A percentile compares a stretch with the other conserved stretches of the same genome.
Conservation (phyloP, 345 rosid species). For the Populus ilicifolia region DNA sequence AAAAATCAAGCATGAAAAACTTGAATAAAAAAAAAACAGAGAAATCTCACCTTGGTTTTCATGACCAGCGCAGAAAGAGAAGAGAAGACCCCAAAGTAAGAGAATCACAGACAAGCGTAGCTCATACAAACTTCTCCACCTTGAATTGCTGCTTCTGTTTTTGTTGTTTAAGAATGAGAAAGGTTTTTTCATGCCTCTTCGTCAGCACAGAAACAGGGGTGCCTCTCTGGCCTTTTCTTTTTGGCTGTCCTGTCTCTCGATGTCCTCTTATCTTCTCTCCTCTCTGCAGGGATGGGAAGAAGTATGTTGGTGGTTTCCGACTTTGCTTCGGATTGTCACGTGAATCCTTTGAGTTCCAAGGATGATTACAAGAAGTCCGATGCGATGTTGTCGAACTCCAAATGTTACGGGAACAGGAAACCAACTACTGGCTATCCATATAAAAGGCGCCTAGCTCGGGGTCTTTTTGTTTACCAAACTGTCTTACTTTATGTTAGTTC, state of each 20-base stretch:
- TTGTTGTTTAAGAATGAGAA: conserved; percentile 15
- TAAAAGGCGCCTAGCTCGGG: conserved; percentile 14
- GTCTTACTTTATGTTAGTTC: not conserved
- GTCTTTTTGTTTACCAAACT: not conserved
- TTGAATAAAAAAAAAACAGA: not conserved
- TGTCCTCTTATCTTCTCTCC: not conserved
- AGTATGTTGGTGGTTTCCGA: not conserved
- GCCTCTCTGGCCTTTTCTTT: not conserved
- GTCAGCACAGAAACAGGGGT: not conserved
- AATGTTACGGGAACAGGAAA: conserved; percentile 14
- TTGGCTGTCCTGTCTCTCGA: not conserved
- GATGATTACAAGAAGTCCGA: not conserved
- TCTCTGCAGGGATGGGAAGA: not conserved
- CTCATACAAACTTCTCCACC: conserved; percentile 32
- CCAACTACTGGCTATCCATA: not conserved
- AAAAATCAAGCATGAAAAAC: not conserved
- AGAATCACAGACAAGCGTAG: conserved; percentile 54
- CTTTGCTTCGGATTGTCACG: not conserved
- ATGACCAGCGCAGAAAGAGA: conserved; percentile 58
- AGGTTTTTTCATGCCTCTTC: conserved; percentile 39
- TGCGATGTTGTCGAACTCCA: not conserved
- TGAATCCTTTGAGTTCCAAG: not conserved
- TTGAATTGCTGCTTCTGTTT: not conserved
- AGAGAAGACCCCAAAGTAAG: conserved; percentile 62
- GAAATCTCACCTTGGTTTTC: conserved; percentile 46